Percentiles rank a stretch among this genome's conserved stretches.
Evolutionary conservation across 2,329 filamentous ascomycete genomes (phyloP).

Genomic region (Penicillium capsulatum): DNA sequence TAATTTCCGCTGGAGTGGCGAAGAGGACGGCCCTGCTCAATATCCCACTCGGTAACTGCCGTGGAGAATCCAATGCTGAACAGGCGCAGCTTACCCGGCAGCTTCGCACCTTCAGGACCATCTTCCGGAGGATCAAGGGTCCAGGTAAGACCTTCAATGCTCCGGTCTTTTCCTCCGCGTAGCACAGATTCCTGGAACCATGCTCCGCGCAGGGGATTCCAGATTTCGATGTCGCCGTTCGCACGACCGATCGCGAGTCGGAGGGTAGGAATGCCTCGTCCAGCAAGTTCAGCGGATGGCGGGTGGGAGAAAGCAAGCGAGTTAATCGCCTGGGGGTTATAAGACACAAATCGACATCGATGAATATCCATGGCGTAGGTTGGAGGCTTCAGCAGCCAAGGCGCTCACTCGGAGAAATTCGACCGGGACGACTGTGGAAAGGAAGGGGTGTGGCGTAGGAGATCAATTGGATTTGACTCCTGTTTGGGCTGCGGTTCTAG

Average conservation of each 20-base stretch:
- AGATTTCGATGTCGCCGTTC: constrained; percentile 96
- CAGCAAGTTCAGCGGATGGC: constrained; percentile 43
- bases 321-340: constrained; percentile 87
- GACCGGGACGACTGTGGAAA: constrained; percentile 6
- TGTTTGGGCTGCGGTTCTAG: constrained; percentile 13
- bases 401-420: constrained; percentile 12
- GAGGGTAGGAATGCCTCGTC: constrained; percentile 55
- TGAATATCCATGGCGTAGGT: constrained; percentile 77
- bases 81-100: constrained; percentile 71
- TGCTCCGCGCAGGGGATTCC: constrained; percentile 76
- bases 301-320: constrained; percentile 88
- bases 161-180: constrained; percentile 75
- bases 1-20: constrained; percentile 86
- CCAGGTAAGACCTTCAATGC: constrained; percentile 88
- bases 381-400: constrained; percentile 15
- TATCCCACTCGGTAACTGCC: constrained; percentile 90
- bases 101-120: constrained; percentile 50
- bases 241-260: constrained; percentile 85
- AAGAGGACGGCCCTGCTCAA: constrained; percentile 71
- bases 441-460: constrained; percentile 11
- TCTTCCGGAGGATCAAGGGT: constrained; percentile 76
- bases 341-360: constrained; percentile 92
- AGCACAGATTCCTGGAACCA: constrained; percentile 92
- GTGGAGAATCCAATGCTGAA: constrained; percentile 97
- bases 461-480: constrained; percentile 16